Base-by-base conservation (phyloP, 2,329 filamentous ascomycete genomes). In the Xylaria multiplex region DNA sequence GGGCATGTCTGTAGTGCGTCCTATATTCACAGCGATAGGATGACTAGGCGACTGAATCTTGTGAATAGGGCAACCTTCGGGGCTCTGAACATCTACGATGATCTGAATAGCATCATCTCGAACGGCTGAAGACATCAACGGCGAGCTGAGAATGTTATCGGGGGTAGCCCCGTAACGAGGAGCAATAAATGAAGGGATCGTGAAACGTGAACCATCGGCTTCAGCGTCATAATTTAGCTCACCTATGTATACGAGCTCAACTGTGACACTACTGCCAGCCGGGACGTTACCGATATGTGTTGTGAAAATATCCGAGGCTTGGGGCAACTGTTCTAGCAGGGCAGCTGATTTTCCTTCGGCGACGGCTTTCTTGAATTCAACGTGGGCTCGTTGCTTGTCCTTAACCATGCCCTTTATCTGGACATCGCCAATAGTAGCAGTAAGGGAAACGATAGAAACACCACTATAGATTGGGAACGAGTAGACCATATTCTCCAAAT, bases 271-370 rank as follows among this genome's bases (percentile, higher is more conserved):
- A 11, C 27, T 37, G 14, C 52, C 45, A 24, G 61, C 65, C 5
- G 60, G 42, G 8, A 67, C 65, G 24, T 67, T 67, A 3, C 65
- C 65, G 32, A 67, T 56, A 52, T 40, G 42, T 3, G 60, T 61
- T 2, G 50, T 64, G 24, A 67, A 67, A 57, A 67, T 46, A 55
- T 67, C 65, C 3, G 61, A 67, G 16, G 65, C 60, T 54, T 61
- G 22, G 19, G 65, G 61, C 27, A 64, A 46, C 35, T 67, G 65
- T n/a, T 64, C 65, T 9, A 67, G 32, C 2, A 67, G 61, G 3
- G 49, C 65, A 46, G 65, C 60, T 27, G 35, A 32, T 14, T 59
- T 19, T 2, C 52, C 52, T 45, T 59, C 49, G 9, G 52, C 43
- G 40, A 64, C 50, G 42, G 60, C 60, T 27, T 60, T 16, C 22